phyloP scores from a whole-genome alignment of 306 rosid genomes.

The Dryas drummondii region DNA sequence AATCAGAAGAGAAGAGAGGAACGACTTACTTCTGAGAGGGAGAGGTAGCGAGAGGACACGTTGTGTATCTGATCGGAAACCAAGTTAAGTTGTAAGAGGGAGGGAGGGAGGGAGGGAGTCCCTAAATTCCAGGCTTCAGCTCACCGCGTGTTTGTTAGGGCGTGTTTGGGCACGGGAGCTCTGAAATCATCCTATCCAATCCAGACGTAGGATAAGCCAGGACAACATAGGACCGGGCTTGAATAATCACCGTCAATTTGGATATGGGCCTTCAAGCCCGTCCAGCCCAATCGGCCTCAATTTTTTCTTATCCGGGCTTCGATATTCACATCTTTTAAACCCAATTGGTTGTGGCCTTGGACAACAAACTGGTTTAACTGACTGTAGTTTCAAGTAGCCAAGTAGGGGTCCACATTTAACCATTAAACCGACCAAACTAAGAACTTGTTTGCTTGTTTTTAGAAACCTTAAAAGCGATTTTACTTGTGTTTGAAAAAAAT shows the following conservation, averaged over 20 bases:
- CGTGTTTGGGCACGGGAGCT: not conserved
- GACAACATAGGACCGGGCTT: not conserved
- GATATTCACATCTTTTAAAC: too few species aligned
- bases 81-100: not conserved
- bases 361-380: too few species aligned
- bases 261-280: not conserved
- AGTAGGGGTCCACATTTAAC: too few species aligned
- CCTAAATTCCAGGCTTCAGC: not conserved
- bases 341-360: too few species aligned
- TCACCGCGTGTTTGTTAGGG: not conserved
- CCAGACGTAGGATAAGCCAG: not conserved
- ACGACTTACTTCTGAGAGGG: not conserved
- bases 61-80: constrained; percentile 18
- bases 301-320: too few species aligned
- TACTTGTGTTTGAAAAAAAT: too few species aligned
- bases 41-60: not conserved
- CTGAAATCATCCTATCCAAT: not conserved
- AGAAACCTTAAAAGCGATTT: too few species aligned
- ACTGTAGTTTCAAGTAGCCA: too few species aligned
- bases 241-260: not conserved
- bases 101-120: too few species aligned
- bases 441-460: too few species aligned
- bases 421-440: too few species aligned
- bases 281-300: not conserved
- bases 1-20: not conserved